These are phyloP conservation scores for Aegilops umbellulata DNA, from an alignment of 176 grass and related monocot species.

Conservation along the genomic window DNA sequence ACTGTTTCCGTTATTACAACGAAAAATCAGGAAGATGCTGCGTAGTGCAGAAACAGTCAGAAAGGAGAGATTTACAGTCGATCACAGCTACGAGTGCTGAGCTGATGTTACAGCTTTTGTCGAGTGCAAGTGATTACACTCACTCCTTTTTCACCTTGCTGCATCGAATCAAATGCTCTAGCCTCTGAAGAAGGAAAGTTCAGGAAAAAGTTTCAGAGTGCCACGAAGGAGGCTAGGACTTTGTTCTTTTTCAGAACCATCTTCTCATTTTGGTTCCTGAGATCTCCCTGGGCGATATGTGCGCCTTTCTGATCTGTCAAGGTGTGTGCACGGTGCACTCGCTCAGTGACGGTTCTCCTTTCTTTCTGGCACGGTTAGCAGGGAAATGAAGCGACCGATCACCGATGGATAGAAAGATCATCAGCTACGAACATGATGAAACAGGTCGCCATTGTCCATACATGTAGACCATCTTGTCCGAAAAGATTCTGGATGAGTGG, in stretches of 20 bases:
- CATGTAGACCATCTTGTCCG: conserved; percentile 37
- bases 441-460: conserved; percentile 25
- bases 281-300: not conserved
- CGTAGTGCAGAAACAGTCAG: conserved; percentile 2
- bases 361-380: conserved; percentile 7
- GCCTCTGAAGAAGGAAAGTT: not conserved
- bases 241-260: not conserved
- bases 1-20: too few species aligned
- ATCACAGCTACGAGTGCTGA: not conserved
- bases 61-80: not conserved
- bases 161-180: too few species aligned
- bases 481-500: conserved; percentile 21
- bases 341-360: not conserved
- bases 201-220: not conserved
- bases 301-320: not conserved
- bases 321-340: not conserved
- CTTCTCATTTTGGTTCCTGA: not conserved
- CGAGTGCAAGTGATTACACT: not conserved
- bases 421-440: not conserved
- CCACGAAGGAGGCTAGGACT: not conserved
- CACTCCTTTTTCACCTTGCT: not conserved
- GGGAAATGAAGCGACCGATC: not conserved
- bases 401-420: not conserved
- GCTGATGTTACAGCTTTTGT: not conserved
- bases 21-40: not conserved